Evolutionary conservation across 1,139 yeast species (phyloP).

Genomic region (Yamadazyma trypodendri): DNA sequence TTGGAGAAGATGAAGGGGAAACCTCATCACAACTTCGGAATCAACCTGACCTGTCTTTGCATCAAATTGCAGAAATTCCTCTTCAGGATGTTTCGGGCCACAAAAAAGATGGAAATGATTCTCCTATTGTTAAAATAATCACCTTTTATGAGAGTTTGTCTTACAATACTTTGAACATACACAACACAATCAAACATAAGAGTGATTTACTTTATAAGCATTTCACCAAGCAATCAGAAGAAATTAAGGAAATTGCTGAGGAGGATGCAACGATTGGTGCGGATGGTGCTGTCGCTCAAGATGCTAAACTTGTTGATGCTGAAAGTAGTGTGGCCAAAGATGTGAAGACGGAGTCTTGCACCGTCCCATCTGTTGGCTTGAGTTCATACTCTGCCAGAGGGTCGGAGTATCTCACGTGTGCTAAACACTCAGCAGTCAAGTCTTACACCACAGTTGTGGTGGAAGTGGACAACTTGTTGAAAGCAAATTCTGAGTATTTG

Average conservation of each 20-base stretch:
- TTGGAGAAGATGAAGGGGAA: not conserved
- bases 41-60: not conserved
- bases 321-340: too few relatives aligned
- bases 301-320: too few relatives aligned
- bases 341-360: too few relatives aligned
- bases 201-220: constrained; percentile 24
- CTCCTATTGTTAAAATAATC: constrained; percentile 17
- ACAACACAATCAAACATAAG: constrained; percentile 26
- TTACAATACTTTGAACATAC: constrained; percentile 16
- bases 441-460: not conserved
- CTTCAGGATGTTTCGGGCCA: not conserved
- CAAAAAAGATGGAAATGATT: not conserved
- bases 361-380: too few relatives aligned
- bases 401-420: not conserved
- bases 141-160: constrained; percentile 29
- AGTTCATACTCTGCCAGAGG: not conserved
- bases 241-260: not conserved
- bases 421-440: not conserved
- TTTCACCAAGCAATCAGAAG: constrained; percentile 2
- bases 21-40: not conserved
- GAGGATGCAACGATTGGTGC: not conserved
- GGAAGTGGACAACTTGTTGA: not conserved
- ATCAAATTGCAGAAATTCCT: not conserved
- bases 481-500: constrained; percentile 13
- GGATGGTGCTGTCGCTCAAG: not conserved